Evolutionary conservation across 768 basidiomycete species (phyloP).

Genomic region (Lactarius deliciosus): DNA sequence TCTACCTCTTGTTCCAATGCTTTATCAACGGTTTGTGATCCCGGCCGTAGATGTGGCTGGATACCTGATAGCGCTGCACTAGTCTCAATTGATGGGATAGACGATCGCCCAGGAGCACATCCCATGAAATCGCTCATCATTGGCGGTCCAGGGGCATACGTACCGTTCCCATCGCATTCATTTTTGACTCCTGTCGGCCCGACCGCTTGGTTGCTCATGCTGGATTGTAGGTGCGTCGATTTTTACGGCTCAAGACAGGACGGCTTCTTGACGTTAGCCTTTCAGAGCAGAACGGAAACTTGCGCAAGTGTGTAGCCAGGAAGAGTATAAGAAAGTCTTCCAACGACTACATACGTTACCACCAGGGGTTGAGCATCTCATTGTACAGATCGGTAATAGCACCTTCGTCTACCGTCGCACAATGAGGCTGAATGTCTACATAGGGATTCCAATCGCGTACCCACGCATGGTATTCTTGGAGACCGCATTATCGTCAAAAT

Average conservation of each 20-base stretch:
- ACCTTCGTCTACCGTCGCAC: not conserved
- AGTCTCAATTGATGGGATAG: constrained; percentile 75
- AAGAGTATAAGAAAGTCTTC: constrained; percentile 75
- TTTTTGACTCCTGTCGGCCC: constrained; percentile 81
- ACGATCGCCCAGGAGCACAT: constrained; percentile 61
- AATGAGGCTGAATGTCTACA: constrained; percentile 11
- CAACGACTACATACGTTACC: constrained; percentile 61
- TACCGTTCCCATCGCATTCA: constrained; percentile 81
- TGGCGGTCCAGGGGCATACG: constrained; percentile 72
- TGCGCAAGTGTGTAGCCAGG: constrained; percentile 72
- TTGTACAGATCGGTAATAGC: constrained; percentile 70
- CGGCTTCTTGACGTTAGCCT: constrained; percentile 23
- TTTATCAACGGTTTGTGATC: constrained; percentile 68
- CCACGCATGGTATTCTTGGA: constrained; percentile 93
- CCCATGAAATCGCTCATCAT: constrained; percentile 70
- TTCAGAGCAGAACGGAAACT: constrained; percentile 82
- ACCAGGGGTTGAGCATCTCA: constrained; percentile 69
- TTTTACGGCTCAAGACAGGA: constrained; percentile 7
- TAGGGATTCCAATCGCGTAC: constrained; percentile 83
- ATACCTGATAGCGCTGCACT: constrained; percentile 16
- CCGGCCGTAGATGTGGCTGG: constrained; percentile 8
- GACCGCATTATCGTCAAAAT: constrained; percentile 69
- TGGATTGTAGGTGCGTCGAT: constrained; percentile 73
- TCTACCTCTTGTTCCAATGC: constrained; percentile 92
- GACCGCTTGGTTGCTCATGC: constrained; percentile 64